phyloP scores from a whole-genome alignment of 75 land plant species.

The Isoetes taiwanensis region DNA sequence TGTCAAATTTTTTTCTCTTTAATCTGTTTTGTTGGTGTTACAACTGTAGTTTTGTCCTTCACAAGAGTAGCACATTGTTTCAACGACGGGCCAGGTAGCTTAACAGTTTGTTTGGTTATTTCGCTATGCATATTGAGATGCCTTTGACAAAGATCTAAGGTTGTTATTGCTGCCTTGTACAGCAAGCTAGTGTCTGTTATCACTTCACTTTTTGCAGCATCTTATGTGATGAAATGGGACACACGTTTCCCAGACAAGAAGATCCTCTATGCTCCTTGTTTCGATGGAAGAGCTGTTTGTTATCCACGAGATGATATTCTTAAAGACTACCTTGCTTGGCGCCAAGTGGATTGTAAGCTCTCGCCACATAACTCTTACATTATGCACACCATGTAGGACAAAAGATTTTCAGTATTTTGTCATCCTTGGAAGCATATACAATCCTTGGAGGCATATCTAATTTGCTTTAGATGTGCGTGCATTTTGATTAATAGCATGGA shows the following conservation, averaged over 20 bases:
- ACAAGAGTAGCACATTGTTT: constrained; percentile 45
- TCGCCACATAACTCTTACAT: no score
- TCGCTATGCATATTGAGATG: no score
- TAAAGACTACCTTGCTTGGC: constrained; percentile 83
- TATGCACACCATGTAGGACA: no score
- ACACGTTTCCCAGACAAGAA: constrained; percentile 60
- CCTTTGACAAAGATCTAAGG: neutral
- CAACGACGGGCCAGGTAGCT: constrained; percentile 63
- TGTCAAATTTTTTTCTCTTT: no score
- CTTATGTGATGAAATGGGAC: constrained; percentile 71
- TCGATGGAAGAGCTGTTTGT: constrained; percentile 85
- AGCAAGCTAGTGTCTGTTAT: constrained; percentile 66
- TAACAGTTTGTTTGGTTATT: neutral
- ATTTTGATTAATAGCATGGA: no score
- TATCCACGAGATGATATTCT: constrained; percentile 52
- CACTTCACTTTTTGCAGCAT: constrained; percentile 65
- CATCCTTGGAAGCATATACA: no score
- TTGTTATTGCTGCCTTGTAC: constrained; percentile 24
- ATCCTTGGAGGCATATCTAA: no score
- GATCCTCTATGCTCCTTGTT: constrained; percentile 59
- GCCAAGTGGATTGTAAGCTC: constrained; percentile 97
- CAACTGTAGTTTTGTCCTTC: constrained; percentile 68
- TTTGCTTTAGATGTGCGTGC: no score
- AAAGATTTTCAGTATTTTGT: no score
- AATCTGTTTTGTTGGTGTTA: no score